These are phyloP conservation scores for Fusarium tricinctum DNA, from an alignment of 2,329 filamentous ascomycete species.

Conservation along the genomic window DNA sequence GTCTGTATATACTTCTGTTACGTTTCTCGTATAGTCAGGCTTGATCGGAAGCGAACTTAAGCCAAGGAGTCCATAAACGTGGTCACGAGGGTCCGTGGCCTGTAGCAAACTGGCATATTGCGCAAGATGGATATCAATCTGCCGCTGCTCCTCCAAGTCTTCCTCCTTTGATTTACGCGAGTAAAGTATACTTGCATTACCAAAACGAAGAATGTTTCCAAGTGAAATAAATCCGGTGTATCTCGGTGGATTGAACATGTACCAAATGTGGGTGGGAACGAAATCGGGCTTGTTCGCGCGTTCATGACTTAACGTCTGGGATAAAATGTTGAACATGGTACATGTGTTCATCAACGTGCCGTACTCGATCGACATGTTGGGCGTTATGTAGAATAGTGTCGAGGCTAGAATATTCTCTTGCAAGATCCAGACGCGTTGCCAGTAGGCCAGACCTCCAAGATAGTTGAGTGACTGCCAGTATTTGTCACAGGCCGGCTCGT, in stretches of 20 bases:
- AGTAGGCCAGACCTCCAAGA: neutral
- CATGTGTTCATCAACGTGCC: conserved; percentile 1
- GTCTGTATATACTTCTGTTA: neutral
- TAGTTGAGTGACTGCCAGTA: neutral
- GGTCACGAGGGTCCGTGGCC: conserved; percentile 3
- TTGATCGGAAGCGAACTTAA: neutral
- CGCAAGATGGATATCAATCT: neutral
- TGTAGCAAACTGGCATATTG: neutral
- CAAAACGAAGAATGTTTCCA: conserved; percentile 2
- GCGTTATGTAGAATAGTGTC: conserved; percentile 3
- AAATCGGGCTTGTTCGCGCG: neutral
- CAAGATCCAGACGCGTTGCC: conserved; percentile 6
- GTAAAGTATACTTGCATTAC: neutral
- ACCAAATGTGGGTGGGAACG: conserved; percentile 11
- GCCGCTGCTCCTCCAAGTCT: too few species aligned
- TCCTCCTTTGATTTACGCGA: neutral
- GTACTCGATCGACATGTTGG: neutral
- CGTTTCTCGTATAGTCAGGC: conserved; percentile 7
- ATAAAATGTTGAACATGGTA: neutral
- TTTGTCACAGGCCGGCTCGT: neutral
- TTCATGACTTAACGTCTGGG: neutral
- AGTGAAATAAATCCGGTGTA: neutral
- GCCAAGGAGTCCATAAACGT: conserved; percentile 4
- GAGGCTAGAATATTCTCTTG: conserved; percentile 9
- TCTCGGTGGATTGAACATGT: neutral